These are phyloP conservation scores for Pharnaceum exiguum DNA, from an alignment of 148 eudicot species.

Conservation along the genomic window DNA sequence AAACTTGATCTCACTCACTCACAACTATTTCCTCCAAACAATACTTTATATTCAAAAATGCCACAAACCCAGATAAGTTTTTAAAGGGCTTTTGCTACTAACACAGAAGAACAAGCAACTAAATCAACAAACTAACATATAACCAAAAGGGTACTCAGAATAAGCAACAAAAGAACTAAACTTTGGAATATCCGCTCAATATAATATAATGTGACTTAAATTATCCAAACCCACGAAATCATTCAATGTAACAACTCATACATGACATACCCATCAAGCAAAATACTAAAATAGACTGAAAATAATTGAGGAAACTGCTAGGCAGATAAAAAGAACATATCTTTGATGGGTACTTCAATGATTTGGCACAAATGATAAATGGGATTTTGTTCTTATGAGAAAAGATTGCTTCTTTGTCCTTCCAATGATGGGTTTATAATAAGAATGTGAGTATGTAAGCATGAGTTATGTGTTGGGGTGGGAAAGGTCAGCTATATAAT, in stretches of 20 bases:
- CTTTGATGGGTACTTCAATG: constrained; percentile 1
- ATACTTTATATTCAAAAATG: neutral
- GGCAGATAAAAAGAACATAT: neutral
- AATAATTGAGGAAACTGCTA: no score
- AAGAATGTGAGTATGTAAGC: no score
- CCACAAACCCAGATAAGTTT: constrained; percentile 3
- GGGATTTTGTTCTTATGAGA: neutral
- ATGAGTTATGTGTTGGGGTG: no score
- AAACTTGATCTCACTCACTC: neutral
- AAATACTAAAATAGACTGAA: neutral
- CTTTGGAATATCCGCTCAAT: constrained; percentile 9
- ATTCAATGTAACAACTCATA: neutral
- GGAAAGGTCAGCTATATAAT: no score
- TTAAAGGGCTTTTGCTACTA: neutral
- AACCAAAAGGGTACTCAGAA: neutral
- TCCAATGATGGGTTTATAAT: no score
- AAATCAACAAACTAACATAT: neutral
- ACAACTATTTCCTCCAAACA: neutral
- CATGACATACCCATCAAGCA: neutral
- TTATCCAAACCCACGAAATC: constrained; percentile 14
- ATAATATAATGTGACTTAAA: constrained; percentile 15
- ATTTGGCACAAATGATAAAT: neutral
- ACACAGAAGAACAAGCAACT: neutral
- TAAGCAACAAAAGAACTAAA: neutral
- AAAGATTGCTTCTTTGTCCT: no score